phyloP scores from a whole-genome alignment of 1,139 yeast species.

The Fermentozyma sake region DNA sequence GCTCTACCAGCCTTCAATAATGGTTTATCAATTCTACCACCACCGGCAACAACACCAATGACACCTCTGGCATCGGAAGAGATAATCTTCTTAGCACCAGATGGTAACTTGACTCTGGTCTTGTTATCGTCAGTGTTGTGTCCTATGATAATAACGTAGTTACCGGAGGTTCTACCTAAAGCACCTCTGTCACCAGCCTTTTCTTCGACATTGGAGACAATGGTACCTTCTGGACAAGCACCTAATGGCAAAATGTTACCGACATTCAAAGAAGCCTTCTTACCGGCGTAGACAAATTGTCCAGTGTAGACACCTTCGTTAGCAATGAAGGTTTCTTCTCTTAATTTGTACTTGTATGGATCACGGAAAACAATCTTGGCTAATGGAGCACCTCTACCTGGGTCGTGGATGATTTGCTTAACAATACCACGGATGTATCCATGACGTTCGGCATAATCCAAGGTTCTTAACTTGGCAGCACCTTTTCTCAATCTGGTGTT shows the following conservation, averaged over 20 bases:
- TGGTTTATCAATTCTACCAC: conserved; percentile 99
- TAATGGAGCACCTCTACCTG: conserved; percentile 99
- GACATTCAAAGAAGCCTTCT: conserved; percentile 94
- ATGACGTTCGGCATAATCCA: conserved; percentile 99
- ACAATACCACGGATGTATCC: conserved; percentile 99
- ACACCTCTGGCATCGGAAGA: conserved; percentile 98
- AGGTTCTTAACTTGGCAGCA: conserved; percentile 99
- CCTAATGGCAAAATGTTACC: conserved; percentile 98
- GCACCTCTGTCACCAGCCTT: conserved; percentile 99
- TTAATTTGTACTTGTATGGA: conserved; percentile 97
- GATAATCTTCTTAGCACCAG: conserved; percentile 96
- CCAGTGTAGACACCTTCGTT: conserved; percentile 99
- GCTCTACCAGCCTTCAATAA: conserved; percentile 99
- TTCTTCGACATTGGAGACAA: conserved; percentile 97
- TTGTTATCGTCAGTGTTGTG: conserved; percentile 99
- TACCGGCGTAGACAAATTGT: conserved; percentile 98
- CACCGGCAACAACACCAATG: conserved; percentile 99
- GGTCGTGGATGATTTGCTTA: conserved; percentile 97
- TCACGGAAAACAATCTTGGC: conserved; percentile 99
- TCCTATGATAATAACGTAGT: conserved; percentile 97
- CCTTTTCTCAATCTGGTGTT: conserved; percentile 99
- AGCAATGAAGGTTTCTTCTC: conserved; percentile 98
- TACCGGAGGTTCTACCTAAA: conserved; percentile 98
- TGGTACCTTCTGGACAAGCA: conserved; percentile 98
- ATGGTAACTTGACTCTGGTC: conserved; percentile 98